Percentiles rank a stretch among this genome's conserved stretches.
These are phyloP conservation scores for Phialocephala subalpina DNA, from an alignment of 2,329 filamentous ascomycete species.

Conservation along the genomic window DNA sequence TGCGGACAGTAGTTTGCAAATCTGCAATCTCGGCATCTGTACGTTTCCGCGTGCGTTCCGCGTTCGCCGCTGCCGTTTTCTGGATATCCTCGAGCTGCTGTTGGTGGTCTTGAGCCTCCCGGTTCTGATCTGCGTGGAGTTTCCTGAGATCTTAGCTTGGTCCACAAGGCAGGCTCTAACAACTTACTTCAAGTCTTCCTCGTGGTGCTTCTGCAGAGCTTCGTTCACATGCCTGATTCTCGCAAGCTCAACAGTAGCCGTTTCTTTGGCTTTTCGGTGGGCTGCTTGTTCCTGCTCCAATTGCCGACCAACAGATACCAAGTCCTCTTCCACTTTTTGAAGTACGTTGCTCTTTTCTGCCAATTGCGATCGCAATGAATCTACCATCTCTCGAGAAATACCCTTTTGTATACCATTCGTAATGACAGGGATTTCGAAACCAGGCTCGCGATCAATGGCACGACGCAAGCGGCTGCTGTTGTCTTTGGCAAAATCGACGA, in stretches of 20 bases:
- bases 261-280: slow-evolving; percentile 71
- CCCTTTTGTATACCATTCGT: slow-evolving; percentile 85
- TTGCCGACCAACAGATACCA: slow-evolving; percentile 57
- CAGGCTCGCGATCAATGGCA: slow-evolving; percentile 90
- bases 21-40: slow-evolving; percentile 70
- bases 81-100: slow-evolving; percentile 56
- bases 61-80: slow-evolving; percentile 57
- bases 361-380: slow-evolving; percentile 80
- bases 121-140: slow-evolving; percentile 45
- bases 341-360: slow-evolving; percentile 71
- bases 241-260: slow-evolving; percentile 58
- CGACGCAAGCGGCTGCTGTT: slow-evolving; percentile 88
- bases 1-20: slow-evolving; percentile 65
- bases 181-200: slow-evolving; percentile 66
- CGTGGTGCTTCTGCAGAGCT: slow-evolving; percentile 73
- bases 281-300: slow-evolving; percentile 78
- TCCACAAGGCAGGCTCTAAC: not conserved
- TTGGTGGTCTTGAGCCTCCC: slow-evolving; percentile 43
- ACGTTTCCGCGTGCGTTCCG: slow-evolving; percentile 56
- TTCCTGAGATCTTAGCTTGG: slow-evolving; percentile 40
- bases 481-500: slow-evolving; percentile 95
- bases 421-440: slow-evolving; percentile 82
- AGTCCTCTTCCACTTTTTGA: slow-evolving; percentile 55
- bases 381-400: slow-evolving; percentile 92
- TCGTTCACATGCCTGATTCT: slow-evolving; percentile 65